Evolutionary conservation across 148 eudicot species (phyloP), one percentile per base, ranked within the genome.

Genomic region (Beta vulgaris): DNA sequence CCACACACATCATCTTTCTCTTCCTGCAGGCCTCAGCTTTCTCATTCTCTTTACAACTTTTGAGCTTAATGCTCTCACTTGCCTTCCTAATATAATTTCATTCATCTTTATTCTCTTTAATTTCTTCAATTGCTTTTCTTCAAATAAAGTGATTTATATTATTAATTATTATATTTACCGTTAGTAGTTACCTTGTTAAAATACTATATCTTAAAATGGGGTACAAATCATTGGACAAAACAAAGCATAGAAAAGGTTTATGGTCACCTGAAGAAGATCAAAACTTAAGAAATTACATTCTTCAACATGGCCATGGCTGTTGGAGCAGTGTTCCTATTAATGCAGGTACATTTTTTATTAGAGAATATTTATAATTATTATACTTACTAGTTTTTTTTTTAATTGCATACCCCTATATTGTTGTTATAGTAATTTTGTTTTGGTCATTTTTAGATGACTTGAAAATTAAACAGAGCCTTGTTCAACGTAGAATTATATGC

Each of bases 221-320:
- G 76, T 67, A 64, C 42, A 87, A 84, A 73, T 2, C 78, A 75
- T 14, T 72, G 31, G 85, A 88, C 18, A 77, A 81, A 81, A 59
- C 76, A 21, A 92, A 87, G 87, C 87, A 87, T 80, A 92, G 77
- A 82, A 93, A 91, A 78, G 98, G 98, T 1, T 68, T 91, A 59
- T 92, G 98, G 98, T 92, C 97, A 34, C 97, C 97, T 1, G 89
- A 88, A 59, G 97, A 91, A 85, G 97, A 92, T 64, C 79, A 78
- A 26, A 90, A 64, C 71, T 87, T 93, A 42, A 84, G 73, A 73
- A 80, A 74, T 69, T 78, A 89, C 79, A 83, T 93, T 73, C 72
- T 85, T 76, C 80, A 78, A 25, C 81, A 85, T 78, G 96, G 98
- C 75, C 93, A 84, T 83, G 93, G 91, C 70, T 88, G 89, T 78